These are phyloP conservation scores for Dorcoceras hygrometricum DNA, from an alignment of 257 asterid genomes.

Conservation along the genomic window DNA sequence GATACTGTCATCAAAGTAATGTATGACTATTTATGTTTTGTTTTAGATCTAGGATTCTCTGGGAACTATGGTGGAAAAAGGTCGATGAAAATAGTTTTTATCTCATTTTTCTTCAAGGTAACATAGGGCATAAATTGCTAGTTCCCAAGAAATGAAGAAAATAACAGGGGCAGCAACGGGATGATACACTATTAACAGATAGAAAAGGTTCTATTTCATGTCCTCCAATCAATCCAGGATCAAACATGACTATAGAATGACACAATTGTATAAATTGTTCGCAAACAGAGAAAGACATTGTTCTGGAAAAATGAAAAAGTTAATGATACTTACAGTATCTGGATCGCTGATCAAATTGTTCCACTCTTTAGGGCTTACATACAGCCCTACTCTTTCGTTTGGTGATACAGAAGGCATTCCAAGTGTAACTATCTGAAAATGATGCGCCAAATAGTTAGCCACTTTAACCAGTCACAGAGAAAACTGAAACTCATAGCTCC, in stretches of 20 bases:
- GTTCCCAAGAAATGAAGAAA: neutral
- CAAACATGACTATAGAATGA: neutral
- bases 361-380: slow-evolving; percentile 84
- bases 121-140: neutral
- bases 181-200: neutral
- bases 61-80: no score
- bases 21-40: neutral
- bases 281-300: neutral
- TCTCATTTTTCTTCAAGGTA: no score
- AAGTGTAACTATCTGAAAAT: slow-evolving; percentile 79
- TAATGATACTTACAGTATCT: slow-evolving; percentile 54
- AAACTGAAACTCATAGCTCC: slow-evolving; percentile 10
- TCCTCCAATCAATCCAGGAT: neutral
- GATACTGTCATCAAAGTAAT: neutral
- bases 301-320: slow-evolving; percentile 11
- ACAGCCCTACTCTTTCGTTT: slow-evolving; percentile 79
- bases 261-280: slow-evolving; percentile 2
- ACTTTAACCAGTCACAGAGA: slow-evolving; percentile 9
- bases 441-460: slow-evolving; percentile 9
- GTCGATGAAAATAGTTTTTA: no score
- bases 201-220: neutral
- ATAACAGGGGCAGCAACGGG: neutral
- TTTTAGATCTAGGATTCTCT: no score
- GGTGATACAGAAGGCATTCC: slow-evolving; percentile 97
- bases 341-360: slow-evolving; percentile 78